Percentiles rank a stretch among this genome's conserved stretches.
Evolutionary conservation across 2,329 filamentous ascomycete genomes (phyloP).

Genomic region (Dactylellina leptospora): DNA sequence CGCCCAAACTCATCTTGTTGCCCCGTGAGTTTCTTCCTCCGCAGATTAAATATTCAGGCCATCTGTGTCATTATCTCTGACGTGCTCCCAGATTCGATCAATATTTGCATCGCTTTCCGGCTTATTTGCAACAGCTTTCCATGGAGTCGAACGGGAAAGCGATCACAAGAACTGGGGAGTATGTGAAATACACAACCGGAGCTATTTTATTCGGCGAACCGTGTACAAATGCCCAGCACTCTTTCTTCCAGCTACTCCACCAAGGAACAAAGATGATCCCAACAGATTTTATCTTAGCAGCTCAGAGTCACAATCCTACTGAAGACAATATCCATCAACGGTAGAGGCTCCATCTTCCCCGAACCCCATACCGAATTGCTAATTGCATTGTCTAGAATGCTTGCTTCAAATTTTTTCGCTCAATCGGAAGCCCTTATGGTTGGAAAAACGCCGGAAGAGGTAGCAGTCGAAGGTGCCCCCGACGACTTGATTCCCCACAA

Average conservation of each 20-base stretch:
- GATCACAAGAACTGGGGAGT: constrained; percentile 83
- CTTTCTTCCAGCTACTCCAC: constrained; percentile 99
- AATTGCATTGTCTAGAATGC: constrained; percentile 66
- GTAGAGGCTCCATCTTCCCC: constrained; percentile 56
- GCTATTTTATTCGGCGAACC: constrained; percentile 97
- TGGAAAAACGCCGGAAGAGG: constrained; percentile 82
- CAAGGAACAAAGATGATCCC: constrained; percentile 99
- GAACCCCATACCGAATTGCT: constrained; percentile 12
- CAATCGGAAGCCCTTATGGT: constrained; percentile 91
- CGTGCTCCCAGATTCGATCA: constrained; percentile 79
- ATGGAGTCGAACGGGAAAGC: constrained; percentile 99
- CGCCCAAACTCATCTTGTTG: constrained; percentile 95
- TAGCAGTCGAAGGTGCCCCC: constrained; percentile 76
- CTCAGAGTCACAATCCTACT: constrained; percentile 95
- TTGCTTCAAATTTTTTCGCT: constrained; percentile 90
- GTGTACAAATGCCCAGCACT: constrained; percentile 98
- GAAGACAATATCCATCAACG: constrained; percentile 93
- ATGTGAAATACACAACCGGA: constrained; percentile 97
- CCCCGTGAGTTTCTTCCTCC: constrained; percentile 73
- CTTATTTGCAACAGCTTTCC: constrained; percentile 97
- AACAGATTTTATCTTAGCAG: constrained; percentile 95
- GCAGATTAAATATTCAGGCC: neutral
- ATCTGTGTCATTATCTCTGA: constrained; percentile 2
- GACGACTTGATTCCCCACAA: constrained; percentile 92
- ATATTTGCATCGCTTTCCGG: constrained; percentile 98